Evolutionary conservation across 768 basidiomycete genomes (phyloP).

Genomic region (Dentipellis fragilis): DNA sequence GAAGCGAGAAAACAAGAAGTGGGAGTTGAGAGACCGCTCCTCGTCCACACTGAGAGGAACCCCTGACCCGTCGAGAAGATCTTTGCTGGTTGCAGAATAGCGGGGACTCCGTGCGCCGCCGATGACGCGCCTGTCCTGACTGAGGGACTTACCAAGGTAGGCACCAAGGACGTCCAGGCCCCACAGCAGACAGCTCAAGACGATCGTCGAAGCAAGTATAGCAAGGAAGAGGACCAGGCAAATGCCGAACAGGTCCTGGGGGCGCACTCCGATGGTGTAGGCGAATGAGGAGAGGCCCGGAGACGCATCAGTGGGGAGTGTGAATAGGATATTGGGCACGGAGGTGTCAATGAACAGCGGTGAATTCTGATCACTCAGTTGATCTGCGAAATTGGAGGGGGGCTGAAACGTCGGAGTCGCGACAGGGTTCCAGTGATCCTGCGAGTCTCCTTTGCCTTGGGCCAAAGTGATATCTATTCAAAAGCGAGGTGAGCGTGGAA

Average conservation of each 20-base stretch:
- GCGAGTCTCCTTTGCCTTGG: slow-evolving; percentile 27
- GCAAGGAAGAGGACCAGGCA: slow-evolving; percentile 79
- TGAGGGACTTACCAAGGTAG: slow-evolving; percentile 21
- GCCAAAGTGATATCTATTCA: slow-evolving; percentile 64
- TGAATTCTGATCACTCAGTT: slow-evolving; percentile 60
- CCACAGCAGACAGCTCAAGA: slow-evolving; percentile 66
- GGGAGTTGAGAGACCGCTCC: slow-evolving; percentile 36
- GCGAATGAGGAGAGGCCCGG: slow-evolving; percentile 78
- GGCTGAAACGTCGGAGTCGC: slow-evolving; percentile 47
- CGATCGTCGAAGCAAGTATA: slow-evolving; percentile 63
- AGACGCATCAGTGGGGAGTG: slow-evolving; percentile 49
- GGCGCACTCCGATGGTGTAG: slow-evolving; percentile 71
- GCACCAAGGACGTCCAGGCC: slow-evolving; percentile 48
- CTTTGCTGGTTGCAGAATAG: slow-evolving; percentile 39
- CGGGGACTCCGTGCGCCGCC: slow-evolving; percentile 27
- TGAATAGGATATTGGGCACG: slow-evolving; percentile 65
- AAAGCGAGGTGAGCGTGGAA: slow-evolving; percentile 9
- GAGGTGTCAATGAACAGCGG: slow-evolving; percentile 67
- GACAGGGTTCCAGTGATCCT: slow-evolving; percentile 62
- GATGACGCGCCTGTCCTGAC: slow-evolving; percentile 20
- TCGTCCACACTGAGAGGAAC: slow-evolving; percentile 31
- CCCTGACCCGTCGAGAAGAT: slow-evolving; percentile 30
- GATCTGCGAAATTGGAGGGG: slow-evolving; percentile 60
- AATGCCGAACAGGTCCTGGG: slow-evolving; percentile 72
- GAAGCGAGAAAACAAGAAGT: slow-evolving; percentile 31